Conservation (phyloP, 139 green algal genomes). For the Chlorella sorokiniana region DNA sequence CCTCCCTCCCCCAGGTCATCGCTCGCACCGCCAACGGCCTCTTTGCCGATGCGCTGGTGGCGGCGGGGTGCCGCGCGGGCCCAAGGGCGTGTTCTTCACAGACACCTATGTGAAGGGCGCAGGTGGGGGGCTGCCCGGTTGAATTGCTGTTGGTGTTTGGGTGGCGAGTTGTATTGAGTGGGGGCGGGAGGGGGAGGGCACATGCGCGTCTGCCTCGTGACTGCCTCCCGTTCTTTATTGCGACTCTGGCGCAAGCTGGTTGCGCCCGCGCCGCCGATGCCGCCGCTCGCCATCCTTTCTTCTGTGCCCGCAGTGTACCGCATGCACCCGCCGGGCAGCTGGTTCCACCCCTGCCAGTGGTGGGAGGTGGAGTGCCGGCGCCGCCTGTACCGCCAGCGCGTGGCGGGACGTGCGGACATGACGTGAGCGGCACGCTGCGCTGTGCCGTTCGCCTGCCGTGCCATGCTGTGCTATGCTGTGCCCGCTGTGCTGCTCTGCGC, state of each 20-base stretch:
- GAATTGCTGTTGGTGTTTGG: too few species aligned
- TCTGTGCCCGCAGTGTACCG: neutral
- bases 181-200: too few species aligned
- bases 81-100: neutral
- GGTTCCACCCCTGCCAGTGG: neutral
- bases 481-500: neutral
- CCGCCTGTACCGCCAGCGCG: neutral
- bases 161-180: too few species aligned
- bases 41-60: neutral
- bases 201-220: too few species aligned
- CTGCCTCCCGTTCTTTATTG: too few species aligned
- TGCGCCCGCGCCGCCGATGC: too few species aligned
- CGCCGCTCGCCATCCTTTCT: too few species aligned
- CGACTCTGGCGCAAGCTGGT: too few species aligned
- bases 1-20: neutral
- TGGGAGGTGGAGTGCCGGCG: slow-evolving; percentile 6
- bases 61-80: neutral
- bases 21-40: neutral
- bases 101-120: neutral
- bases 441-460: too few species aligned
- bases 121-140: neutral
- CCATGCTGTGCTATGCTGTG: neutral
- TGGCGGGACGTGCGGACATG: neutral
- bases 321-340: neutral
- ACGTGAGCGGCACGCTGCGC: neutral